phyloP scores from a whole-genome alignment of 306 rosid species.

The Medicago lupulina region DNA sequence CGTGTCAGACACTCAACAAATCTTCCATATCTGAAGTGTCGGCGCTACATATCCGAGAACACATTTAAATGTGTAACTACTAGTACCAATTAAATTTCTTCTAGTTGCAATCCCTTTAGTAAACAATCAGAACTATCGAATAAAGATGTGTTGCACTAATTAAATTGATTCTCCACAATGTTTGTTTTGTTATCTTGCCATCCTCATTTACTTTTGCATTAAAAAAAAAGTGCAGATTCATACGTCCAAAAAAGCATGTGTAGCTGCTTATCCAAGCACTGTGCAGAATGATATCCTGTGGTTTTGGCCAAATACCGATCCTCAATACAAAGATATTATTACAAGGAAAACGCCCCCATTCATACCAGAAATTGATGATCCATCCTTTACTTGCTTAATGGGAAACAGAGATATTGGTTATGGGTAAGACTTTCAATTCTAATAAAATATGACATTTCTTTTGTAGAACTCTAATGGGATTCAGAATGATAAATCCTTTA shows the following conservation, averaged over 20 bases:
- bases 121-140: neutral
- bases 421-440: constrained; percentile 63
- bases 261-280: constrained; percentile 71
- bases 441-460: constrained; percentile 4
- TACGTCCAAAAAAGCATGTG: constrained; percentile 80
- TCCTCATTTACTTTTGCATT: too few species aligned
- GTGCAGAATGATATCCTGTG: constrained; percentile 80
- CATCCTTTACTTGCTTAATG: constrained; percentile 60
- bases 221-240: constrained; percentile 74
- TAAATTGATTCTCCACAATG: too few species aligned
- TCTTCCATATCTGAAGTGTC: neutral
- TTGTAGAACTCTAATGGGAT: too few species aligned
- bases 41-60: neutral
- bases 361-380: constrained; percentile 78
- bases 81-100: neutral
- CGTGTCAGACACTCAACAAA: neutral
- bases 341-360: constrained; percentile 63
- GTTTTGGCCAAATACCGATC: constrained; percentile 92
- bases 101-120: neutral
- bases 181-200: too few species aligned
- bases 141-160: too few species aligned
- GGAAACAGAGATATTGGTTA: constrained; percentile 79
- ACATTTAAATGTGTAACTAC: neutral
- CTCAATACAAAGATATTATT: constrained; percentile 76
- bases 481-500: too few species aligned